phyloP scores from a whole-genome alignment of 768 basidiomycete genomes.

The Cantharellus cinnabarinus region DNA sequence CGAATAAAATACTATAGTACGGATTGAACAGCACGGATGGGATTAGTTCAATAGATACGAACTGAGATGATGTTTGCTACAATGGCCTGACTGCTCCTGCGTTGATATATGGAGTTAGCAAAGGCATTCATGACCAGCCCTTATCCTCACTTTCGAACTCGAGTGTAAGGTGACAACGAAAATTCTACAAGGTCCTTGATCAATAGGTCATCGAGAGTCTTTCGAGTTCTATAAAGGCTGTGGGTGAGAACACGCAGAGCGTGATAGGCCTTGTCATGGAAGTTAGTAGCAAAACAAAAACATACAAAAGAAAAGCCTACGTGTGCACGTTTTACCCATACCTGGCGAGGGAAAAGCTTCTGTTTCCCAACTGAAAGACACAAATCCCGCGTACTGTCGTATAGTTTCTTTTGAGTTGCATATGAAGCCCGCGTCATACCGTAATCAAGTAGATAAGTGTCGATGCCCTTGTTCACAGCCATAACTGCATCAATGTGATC shows the following conservation, averaged over 20 bases:
- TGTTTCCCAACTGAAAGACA: slow-evolving; percentile 27
- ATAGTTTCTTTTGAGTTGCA: slow-evolving; percentile 45
- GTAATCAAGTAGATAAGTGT: slow-evolving; percentile 54
- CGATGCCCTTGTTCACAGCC: slow-evolving; percentile 48
- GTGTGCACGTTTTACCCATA: slow-evolving; percentile 49
- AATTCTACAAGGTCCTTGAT: slow-evolving; percentile 49
- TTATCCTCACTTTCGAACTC: slow-evolving; percentile 41
- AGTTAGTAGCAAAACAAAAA: background rate
- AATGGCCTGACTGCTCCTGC: background rate
- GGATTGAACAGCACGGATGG: slow-evolving; percentile 41
- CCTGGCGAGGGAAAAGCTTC: slow-evolving; percentile 52
- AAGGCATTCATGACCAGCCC: background rate
- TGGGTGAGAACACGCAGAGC: slow-evolving; percentile 59
- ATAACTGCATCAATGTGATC: slow-evolving; percentile 79
- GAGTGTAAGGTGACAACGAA: slow-evolving; percentile 60
- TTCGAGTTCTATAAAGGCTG: slow-evolving; percentile 50
- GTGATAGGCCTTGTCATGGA: slow-evolving; percentile 38
- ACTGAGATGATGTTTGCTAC: background rate
- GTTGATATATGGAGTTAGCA: background rate
- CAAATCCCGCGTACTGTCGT: slow-evolving; percentile 44
- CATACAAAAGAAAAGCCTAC: background rate
- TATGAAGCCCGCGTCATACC: slow-evolving; percentile 39
- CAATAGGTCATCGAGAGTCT: slow-evolving; percentile 50
- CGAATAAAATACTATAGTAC: slow-evolving; percentile 16
- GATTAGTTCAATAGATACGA: background rate